Percentiles rank a stretch among this genome's conserved stretches.
Evolutionary conservation across 768 basidiomycete species (phyloP).

Genomic region (Xerocomellus amylosporus): DNA sequence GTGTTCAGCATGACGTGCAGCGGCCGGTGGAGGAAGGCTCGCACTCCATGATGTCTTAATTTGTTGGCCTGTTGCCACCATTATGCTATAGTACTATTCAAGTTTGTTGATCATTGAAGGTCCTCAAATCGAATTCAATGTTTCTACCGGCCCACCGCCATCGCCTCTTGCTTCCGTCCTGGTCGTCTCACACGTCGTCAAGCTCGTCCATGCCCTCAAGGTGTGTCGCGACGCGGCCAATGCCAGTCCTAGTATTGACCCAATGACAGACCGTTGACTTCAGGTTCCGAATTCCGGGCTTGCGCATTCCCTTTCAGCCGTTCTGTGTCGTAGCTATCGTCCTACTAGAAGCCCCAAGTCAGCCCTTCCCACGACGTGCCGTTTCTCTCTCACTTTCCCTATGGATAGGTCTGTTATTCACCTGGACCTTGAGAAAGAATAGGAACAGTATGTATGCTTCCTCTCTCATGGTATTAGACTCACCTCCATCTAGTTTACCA

Average conservation of each 20-base stretch:
- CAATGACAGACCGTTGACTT: conserved; percentile 11
- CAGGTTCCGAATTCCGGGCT: conserved; percentile 10
- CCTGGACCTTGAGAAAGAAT: conserved; percentile 25
- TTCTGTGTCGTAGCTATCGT: conserved; percentile 5
- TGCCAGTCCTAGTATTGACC: background rate
- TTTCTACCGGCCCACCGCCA: background rate
- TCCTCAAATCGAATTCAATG: no score
- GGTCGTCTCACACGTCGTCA: conserved; percentile 13
- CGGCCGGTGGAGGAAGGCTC: no score
- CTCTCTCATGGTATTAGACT: background rate
- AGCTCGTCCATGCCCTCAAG: conserved; percentile 13
- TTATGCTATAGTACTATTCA: no score
- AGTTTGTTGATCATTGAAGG: no score
- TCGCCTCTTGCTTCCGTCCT: conserved; percentile 1
- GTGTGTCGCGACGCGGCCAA: conserved; percentile 5
- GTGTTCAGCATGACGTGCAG: no score
- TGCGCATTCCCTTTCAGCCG: conserved; percentile 22
- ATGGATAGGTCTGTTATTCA: conserved; percentile 12
- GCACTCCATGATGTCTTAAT: no score
- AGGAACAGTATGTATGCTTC: conserved; percentile 10
- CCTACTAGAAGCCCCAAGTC: conserved; percentile 17
- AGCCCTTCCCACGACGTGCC: background rate
- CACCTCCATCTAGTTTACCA: conserved; percentile 16
- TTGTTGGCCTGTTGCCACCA: no score
- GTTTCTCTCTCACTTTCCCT: background rate